These are phyloP conservation scores for apple (Malus domestica) DNA, from an alignment of 306 rosid genomes.

Conservation along the genomic window ASM211411v1 NC_041789.1:18795001-18795500, in stretches of 20 bases:
- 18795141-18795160: slow-evolving; percentile 52
- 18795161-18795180: slow-evolving; percentile 8
- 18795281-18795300: slow-evolving; percentile 57
- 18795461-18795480: background rate
- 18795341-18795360: slow-evolving; percentile 46
- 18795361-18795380: slow-evolving; percentile 23
- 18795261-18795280: slow-evolving; percentile 58
- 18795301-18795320: slow-evolving; percentile 49
- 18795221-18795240: background rate
- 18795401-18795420: background rate
- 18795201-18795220: background rate
- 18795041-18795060: background rate
- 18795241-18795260: slow-evolving; percentile 68
- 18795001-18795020: slow-evolving; percentile 11
- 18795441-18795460: background rate
- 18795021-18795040: background rate
- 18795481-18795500: background rate
- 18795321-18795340: slow-evolving; percentile 62
- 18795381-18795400: slow-evolving; percentile 12
- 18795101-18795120: slow-evolving; percentile 93
- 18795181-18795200: background rate
- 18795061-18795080: slow-evolving; percentile 46
- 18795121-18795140: slow-evolving; percentile 95
- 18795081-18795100: slow-evolving; percentile 93
- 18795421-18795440: background rate